These are phyloP conservation scores for Polysphondylium violaceum DNA, from an alignment of 78 protist genomes.

Conservation along the genomic window DNA sequence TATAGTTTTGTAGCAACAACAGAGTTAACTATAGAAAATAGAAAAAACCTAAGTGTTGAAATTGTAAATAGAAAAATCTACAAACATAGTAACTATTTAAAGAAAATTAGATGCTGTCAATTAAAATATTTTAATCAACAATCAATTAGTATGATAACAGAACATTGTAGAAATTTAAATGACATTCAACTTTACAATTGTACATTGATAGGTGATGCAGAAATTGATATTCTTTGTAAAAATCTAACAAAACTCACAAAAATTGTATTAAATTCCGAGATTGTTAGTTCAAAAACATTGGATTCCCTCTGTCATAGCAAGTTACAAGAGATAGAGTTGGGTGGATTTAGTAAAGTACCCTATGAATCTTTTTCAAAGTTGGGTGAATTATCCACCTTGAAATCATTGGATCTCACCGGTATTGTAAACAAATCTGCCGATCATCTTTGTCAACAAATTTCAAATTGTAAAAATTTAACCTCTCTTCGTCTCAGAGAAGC, in stretches of 20 bases:
- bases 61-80: constrained; percentile 52
- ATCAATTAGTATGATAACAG: constrained; percentile 15
- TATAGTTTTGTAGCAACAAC: constrained; percentile 40
- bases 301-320: background rate
- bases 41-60: constrained; percentile 9
- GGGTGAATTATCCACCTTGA: background rate
- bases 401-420: constrained; percentile 40
- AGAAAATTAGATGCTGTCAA: constrained; percentile 31
- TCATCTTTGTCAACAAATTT: background rate
- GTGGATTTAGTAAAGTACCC: constrained; percentile 37
- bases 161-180: constrained; percentile 10
- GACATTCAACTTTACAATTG: constrained; percentile 44
- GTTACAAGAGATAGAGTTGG: constrained; percentile 33
- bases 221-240: constrained; percentile 33
- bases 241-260: background rate
- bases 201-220: constrained; percentile 16
- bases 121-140: background rate
- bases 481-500: constrained; percentile 24
- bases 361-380: constrained; percentile 14
- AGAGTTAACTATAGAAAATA: constrained; percentile 50
- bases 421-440: background rate
- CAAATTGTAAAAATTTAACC: constrained; percentile 11
- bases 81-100: constrained; percentile 59
- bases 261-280: constrained; percentile 25
- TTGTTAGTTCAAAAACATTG: background rate